phyloP scores from a whole-genome alignment of 345 rosid genomes.

The Ceriops decandra region DNA sequence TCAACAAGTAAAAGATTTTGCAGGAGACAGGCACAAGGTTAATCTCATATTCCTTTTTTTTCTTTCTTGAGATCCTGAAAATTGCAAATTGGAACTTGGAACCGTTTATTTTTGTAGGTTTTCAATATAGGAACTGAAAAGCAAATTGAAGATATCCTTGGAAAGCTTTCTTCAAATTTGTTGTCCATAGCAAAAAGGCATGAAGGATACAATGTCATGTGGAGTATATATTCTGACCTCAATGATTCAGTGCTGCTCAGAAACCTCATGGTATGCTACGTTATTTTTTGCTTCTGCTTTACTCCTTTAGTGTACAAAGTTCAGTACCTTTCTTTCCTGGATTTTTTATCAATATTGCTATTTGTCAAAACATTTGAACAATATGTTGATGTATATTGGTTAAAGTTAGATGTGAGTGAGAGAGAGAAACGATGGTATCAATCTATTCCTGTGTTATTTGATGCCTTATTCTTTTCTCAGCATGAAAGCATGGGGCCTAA shows the following conservation, averaged over 20 bases:
- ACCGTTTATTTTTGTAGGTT: slow-evolving; percentile 43
- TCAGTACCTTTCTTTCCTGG: too few species aligned
- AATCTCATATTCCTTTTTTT: slow-evolving; percentile 16
- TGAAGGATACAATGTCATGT: slow-evolving; percentile 73
- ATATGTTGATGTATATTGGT: too few species aligned
- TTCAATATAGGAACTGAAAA: slow-evolving; percentile 36
- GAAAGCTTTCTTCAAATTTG: slow-evolving; percentile 65
- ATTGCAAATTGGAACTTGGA: slow-evolving; percentile 5
- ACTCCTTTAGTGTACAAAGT: too few species aligned
- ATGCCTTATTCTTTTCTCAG: slow-evolving; percentile 39
- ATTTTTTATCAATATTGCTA: too few species aligned
- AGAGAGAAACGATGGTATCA: too few species aligned
- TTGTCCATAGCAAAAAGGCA: slow-evolving; percentile 68
- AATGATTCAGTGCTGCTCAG: slow-evolving; percentile 69
- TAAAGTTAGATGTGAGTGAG: too few species aligned
- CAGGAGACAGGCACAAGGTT: slow-evolving; percentile 50
- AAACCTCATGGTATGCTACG: slow-evolving; percentile 69
- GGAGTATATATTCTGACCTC: slow-evolving; percentile 83
- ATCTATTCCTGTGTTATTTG: not conserved
- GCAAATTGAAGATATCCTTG: slow-evolving; percentile 44
- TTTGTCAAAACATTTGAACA: too few species aligned
- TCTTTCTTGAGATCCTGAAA: slow-evolving; percentile 7
- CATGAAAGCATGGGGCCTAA: slow-evolving; percentile 83
- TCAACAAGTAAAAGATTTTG: slow-evolving; percentile 53
- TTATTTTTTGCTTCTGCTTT: not conserved